phyloP scores from a whole-genome alignment of 2,329 filamentous ascomycete species.

The Colletotrichum filicis region DNA sequence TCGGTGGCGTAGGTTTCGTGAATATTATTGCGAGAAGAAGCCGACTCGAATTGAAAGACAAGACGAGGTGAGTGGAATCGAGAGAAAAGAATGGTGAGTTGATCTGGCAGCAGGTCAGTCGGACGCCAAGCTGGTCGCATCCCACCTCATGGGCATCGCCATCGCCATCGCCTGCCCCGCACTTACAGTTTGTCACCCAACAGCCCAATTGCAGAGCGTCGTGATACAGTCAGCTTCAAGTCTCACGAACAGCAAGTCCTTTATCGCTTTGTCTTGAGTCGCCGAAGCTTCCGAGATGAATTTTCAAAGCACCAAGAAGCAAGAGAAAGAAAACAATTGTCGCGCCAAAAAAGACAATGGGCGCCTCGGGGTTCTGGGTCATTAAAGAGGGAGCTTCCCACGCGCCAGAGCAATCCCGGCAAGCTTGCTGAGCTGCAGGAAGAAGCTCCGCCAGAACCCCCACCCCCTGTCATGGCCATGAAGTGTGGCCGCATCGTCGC shows the following conservation, averaged over 20 bases:
- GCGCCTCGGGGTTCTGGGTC: constrained; percentile 21
- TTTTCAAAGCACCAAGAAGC: neutral
- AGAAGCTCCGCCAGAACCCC: constrained; percentile 24
- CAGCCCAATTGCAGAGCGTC: neutral
- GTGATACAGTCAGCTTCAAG: neutral
- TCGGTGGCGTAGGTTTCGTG: neutral
- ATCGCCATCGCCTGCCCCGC: constrained; percentile 20
- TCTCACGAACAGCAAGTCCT: neutral
- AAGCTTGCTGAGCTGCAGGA: constrained; percentile 5
- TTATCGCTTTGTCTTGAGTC: neutral
- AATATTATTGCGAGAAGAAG: neutral
- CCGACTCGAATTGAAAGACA: neutral
- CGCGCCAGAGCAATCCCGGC: constrained; percentile 20
- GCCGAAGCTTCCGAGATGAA: neutral
- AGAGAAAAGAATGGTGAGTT: neutral
- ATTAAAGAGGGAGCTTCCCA: constrained; percentile 30
- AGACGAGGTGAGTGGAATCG: neutral
- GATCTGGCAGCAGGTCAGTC: constrained; percentile 21
- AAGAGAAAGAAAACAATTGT: neutral
- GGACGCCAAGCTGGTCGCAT: constrained; percentile 1
- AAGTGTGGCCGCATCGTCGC: constrained; percentile 26
- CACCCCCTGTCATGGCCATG: constrained; percentile 25
- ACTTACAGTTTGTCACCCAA: constrained; percentile 26
- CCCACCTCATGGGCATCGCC: constrained; percentile 2
- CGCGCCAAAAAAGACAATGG: neutral